A percentile compares a stretch with the other conserved stretches of the same genome.
phyloP scores from a whole-genome alignment of 345 rosid genomes.

The Noccaea caerulescens region DNA sequence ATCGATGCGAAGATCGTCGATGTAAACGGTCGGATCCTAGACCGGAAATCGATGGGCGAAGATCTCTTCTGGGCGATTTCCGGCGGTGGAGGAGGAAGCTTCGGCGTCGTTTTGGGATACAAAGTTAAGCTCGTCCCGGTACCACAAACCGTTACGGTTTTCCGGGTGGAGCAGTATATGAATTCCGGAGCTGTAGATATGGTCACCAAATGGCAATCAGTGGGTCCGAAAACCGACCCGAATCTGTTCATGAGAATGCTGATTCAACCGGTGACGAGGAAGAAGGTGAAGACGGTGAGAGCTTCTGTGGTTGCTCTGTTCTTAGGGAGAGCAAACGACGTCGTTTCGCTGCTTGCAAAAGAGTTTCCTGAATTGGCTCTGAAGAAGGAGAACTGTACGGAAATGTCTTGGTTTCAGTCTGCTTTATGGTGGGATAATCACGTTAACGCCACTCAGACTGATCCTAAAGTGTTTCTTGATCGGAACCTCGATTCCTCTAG shows the following conservation, averaged over 20 bases:
- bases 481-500: conserved; percentile 39
- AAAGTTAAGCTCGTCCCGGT: conserved; percentile 61
- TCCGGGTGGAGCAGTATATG: conserved; percentile 45
- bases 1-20: conserved; percentile 67
- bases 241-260: conserved; percentile 71
- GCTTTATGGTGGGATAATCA: conserved; percentile 55
- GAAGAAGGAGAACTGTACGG: conserved; percentile 48
- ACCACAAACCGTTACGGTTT: conserved; percentile 56
- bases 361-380: conserved; percentile 61
- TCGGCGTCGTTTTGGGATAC: conserved; percentile 55
- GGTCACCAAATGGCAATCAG: conserved; percentile 53
- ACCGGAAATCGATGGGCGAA: conserved; percentile 62
- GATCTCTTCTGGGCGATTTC: conserved; percentile 68
- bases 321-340: conserved; percentile 49
- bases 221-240: conserved; percentile 54
- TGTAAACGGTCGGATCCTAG: conserved; percentile 50
- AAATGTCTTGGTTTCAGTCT: conserved; percentile 68
- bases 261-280: conserved; percentile 57
- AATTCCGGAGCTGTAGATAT: conserved; percentile 51
- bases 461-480: conserved; percentile 51
- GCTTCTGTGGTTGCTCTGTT: conserved; percentile 47
- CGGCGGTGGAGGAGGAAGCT: conserved; percentile 72
- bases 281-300: conserved; percentile 48
- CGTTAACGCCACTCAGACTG: conserved; percentile 35
- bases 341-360: conserved; percentile 46